Evolutionary conservation across 2,329 filamentous ascomycete genomes (phyloP).

Genomic region (Coniochaeta sp.): DNA sequence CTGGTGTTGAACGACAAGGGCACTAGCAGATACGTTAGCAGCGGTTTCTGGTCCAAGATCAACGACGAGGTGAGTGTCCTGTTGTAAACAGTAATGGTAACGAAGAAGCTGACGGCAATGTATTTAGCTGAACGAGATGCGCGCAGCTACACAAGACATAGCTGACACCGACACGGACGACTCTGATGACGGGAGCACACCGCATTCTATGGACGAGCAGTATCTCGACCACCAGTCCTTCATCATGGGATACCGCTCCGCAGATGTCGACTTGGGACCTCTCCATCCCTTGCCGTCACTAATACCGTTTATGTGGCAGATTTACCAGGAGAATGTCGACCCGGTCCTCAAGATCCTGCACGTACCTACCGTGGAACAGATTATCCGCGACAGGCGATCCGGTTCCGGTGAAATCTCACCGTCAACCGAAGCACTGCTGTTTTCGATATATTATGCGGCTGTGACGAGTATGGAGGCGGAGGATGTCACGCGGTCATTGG

Average conservation of each 20-base stretch:
- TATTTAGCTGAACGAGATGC: constrained; percentile 36
- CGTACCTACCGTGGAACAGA: constrained; percentile 56
- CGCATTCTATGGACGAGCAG: constrained; percentile 29
- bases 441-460: constrained; percentile 53
- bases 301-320: constrained; percentile 61
- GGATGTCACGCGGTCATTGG: constrained; percentile 47
- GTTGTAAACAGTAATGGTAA: background rate
- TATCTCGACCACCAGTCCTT: constrained; percentile 60
- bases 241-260: constrained; percentile 65
- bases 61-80: constrained; percentile 58
- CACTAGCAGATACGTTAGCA: constrained; percentile 66
- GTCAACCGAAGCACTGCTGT: constrained; percentile 55
- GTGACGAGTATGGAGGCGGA: constrained; percentile 54
- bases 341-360: constrained; percentile 67
- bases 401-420: constrained; percentile 51
- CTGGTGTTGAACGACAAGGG: constrained; percentile 64
- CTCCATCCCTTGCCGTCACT: constrained; percentile 61
- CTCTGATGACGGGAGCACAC: constrained; percentile 52
- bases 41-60: constrained; percentile 68
- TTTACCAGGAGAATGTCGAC: constrained; percentile 68
- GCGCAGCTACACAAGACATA: constrained; percentile 40
- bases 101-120: background rate
- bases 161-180: constrained; percentile 50
- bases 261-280: constrained; percentile 57
- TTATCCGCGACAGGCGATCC: constrained; percentile 53